Base-by-base conservation (phyloP, 108 stramenopile species). In the Fragilariopsis cylindrus region DNA sequence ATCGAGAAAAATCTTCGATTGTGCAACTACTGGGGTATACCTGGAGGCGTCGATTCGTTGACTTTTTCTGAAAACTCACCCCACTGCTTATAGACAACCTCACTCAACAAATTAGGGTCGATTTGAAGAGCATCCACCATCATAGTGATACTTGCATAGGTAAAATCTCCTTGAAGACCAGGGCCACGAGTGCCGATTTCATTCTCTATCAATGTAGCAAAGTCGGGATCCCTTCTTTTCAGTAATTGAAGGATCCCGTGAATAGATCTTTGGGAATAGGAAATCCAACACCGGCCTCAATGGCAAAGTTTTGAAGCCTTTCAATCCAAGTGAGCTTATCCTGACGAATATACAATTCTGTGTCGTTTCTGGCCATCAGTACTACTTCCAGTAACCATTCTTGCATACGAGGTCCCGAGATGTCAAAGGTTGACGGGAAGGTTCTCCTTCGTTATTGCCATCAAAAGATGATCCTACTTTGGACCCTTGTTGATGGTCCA, bases 381-480 rank as follows among this genome's bases (percentile, higher is more conserved):
- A 69, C 69, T 19, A 69, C 69, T 53, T 69, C 50, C 5, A 69
- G 40, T 18, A 69, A 21, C 69, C 69, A 69, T 53, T 69, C 30
- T 54, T 69, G 69, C 4, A 19, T 69, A 9, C 3, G n/a, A 19
- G 69, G 52, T 12, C 54, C 50, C 3, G 69, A 30, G 9, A 69
- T 18, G 54, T 69, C 50, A 43, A 69, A 53, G 5, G 21, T 4
- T 21, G 16, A 21, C 21, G 58, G 0, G 55, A 56, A 6, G 19
- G 11, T 21, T 18, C 58, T 30, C 21, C 58, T 4, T 30, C 50
- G 48, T 50, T 15, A 15, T 69, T 7, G 41, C 54, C 52, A 69
- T n/a, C 60, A 9, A 9, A 30, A 30, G 15, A 13, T 60, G n/a
- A 9, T 60, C 53, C 53, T 54, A 16, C 60, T 60, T 60, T 60